Evolutionary conservation across 1,139 yeast species (phyloP).

Genomic region (Candida tetrigidarum): DNA sequence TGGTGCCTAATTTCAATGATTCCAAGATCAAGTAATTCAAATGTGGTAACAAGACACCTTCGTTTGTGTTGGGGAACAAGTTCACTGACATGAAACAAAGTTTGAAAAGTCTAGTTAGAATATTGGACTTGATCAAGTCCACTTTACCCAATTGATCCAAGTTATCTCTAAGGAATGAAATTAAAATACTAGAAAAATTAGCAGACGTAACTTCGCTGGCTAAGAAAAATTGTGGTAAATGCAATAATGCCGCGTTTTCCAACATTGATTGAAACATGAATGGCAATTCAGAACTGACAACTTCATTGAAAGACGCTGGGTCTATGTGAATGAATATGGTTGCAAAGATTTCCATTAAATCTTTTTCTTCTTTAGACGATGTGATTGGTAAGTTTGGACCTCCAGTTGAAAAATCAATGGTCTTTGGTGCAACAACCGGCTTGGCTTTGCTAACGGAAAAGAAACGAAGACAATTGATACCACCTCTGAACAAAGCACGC

Average conservation of each 20-base stretch:
- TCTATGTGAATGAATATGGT: conserved; percentile 93
- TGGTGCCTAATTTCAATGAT: conserved; percentile 78
- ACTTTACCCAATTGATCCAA: conserved; percentile 81
- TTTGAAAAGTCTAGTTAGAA: conserved; percentile 84
- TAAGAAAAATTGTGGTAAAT: conserved; percentile 90
- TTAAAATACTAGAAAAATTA: conserved; percentile 85
- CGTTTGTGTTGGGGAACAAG: conserved; percentile 86
- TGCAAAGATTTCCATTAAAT: conserved; percentile 94
- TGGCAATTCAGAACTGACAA: conserved; percentile 80
- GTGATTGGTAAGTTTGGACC: conserved; percentile 85
- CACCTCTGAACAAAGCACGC: conserved; percentile 79
- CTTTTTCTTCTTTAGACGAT: conserved; percentile 92
- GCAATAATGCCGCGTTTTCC: conserved; percentile 83
- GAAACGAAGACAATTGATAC: conserved; percentile 78
- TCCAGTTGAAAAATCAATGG: conserved; percentile 67
- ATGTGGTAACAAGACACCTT: conserved; percentile 85
- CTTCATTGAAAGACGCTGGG: conserved; percentile 94
- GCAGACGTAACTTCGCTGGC: conserved; percentile 95
- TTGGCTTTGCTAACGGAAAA: conserved; percentile 63
- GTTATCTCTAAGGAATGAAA: conserved; percentile 74
- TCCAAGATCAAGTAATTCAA: conserved; percentile 80
- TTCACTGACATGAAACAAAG: conserved; percentile 96
- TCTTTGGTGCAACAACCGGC: conserved; percentile 41
- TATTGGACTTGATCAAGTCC: conserved; percentile 77
- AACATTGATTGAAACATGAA: conserved; percentile 80